phyloP scores from a whole-genome alignment of 2,329 filamentous ascomycete species.

The Teratosphaeria gauchensis region DNA sequence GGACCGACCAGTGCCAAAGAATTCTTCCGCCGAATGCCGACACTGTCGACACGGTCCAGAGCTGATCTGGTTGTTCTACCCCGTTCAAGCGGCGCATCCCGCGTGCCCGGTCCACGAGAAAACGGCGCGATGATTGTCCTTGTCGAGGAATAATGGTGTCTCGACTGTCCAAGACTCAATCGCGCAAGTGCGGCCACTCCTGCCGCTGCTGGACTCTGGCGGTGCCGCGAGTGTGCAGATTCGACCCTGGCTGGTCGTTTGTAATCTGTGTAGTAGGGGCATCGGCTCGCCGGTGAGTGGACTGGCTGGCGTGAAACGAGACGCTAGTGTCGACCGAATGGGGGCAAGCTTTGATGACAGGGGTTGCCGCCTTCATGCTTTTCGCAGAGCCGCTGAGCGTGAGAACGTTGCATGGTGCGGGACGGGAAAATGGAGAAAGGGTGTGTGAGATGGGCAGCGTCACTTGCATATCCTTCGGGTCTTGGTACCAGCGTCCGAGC shows the following conservation, averaged over 20 bases:
- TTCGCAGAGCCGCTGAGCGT: conserved; percentile 4
- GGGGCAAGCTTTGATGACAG: not conserved
- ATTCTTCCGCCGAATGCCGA: not conserved
- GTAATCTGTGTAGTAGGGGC: not conserved
- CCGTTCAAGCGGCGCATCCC: conserved; percentile 4
- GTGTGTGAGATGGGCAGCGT: conserved; percentile 10
- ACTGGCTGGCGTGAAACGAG: conserved; percentile 3
- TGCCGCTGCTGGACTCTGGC: not conserved
- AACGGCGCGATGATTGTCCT: not conserved
- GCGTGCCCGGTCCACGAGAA: not conserved
- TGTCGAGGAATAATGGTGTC: not conserved
- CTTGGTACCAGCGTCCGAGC: not conserved
- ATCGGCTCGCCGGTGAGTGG: conserved; percentile 1
- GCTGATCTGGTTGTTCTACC: not conserved
- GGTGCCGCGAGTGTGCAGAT: not conserved
- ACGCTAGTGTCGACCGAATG: not conserved
- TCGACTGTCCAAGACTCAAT: not conserved
- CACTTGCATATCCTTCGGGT: conserved; percentile 6
- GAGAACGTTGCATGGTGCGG: not conserved
- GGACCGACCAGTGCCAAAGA: not conserved
- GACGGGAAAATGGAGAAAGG: not conserved
- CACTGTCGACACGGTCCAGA: not conserved
- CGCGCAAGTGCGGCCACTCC: not conserved
- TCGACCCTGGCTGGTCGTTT: not conserved
- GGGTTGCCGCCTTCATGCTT: not conserved